Evolutionary conservation across 2,329 filamentous ascomycete species (phyloP).

Genomic region (Leptodontidium sp.): DNA sequence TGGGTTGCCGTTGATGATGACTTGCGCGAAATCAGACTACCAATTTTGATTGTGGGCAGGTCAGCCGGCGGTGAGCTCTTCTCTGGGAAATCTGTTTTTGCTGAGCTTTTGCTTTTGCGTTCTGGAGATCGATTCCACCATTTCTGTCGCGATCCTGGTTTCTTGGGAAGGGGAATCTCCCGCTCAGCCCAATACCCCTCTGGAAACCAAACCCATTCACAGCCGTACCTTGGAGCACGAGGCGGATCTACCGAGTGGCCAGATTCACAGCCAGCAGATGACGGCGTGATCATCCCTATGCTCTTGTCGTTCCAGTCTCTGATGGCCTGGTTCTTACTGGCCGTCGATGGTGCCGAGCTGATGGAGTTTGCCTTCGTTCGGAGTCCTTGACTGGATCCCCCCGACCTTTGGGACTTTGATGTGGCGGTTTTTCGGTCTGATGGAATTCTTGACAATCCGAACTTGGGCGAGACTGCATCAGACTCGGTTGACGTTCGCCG

Average conservation of each 20-base stretch:
- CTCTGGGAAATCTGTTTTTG: neutral
- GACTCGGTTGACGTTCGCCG: conserved; percentile 17
- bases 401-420: conserved; percentile 25
- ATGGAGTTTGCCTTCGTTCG: conserved; percentile 12
- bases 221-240: conserved; percentile 60
- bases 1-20: neutral
- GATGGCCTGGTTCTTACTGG: conserved; percentile 17
- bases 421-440: conserved; percentile 10
- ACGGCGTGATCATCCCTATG: conserved; percentile 10
- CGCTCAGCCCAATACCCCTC: conserved; percentile 70
- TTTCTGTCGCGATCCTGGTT: conserved; percentile 23
- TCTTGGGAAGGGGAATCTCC: conserved; percentile 42
- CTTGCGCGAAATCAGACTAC: conserved; percentile 24
- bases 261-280: conserved; percentile 2
- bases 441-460: conserved; percentile 1
- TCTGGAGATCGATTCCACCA: conserved; percentile 34
- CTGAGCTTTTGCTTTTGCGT: conserved; percentile 25
- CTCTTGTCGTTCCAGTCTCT: conserved; percentile 36
- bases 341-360: conserved; percentile 15
- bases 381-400: conserved; percentile 16
- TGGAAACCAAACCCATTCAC: conserved; percentile 71
- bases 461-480: conserved; percentile 18
- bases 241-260: conserved; percentile 55
- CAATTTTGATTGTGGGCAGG: conserved; percentile 31
- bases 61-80: conserved; percentile 17